These are phyloP conservation scores for Flaveria ramosissima DNA, from an alignment of 129 eudicot genomes.

Conservation along the genomic window DNA sequence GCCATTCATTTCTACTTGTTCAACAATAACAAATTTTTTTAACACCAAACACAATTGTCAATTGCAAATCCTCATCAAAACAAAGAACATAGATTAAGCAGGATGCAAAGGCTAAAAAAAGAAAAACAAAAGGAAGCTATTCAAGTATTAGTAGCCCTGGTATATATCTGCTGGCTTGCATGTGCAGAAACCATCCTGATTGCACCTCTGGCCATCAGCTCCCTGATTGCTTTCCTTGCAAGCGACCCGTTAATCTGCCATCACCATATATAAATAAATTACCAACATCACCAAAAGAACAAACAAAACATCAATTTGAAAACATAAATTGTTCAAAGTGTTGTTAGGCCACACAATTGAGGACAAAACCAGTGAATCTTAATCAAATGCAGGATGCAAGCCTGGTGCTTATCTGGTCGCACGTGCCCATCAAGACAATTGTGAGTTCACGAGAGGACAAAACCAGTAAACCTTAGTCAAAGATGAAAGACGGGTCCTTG, in stretches of 20 bases:
- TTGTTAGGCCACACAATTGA: background rate
- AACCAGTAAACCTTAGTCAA: too few species aligned
- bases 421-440: background rate
- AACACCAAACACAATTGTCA: conserved; percentile 2
- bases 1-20: background rate
- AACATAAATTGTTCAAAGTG: background rate
- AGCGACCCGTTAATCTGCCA: conserved; percentile 82
- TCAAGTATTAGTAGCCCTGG: conserved; percentile 79
- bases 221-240: conserved; percentile 84
- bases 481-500: too few species aligned
- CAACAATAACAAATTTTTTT: background rate
- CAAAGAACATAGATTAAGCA: background rate
- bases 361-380: background rate
- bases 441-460: too few species aligned
- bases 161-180: conserved; percentile 91
- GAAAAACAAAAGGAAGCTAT: background rate
- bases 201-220: conserved; percentile 70
- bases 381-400: background rate
- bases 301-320: background rate
- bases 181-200: conserved; percentile 88
- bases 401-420: background rate
- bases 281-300: background rate
- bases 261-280: background rate
- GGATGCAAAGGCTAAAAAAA: background rate
- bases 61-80: conserved; percentile 26